Percentiles rank a stretch among this genome's conserved stretches.
Conservation (phyloP, 2,329 filamentous ascomycete genomes). For the Paramyrothecium roridum region DNA sequence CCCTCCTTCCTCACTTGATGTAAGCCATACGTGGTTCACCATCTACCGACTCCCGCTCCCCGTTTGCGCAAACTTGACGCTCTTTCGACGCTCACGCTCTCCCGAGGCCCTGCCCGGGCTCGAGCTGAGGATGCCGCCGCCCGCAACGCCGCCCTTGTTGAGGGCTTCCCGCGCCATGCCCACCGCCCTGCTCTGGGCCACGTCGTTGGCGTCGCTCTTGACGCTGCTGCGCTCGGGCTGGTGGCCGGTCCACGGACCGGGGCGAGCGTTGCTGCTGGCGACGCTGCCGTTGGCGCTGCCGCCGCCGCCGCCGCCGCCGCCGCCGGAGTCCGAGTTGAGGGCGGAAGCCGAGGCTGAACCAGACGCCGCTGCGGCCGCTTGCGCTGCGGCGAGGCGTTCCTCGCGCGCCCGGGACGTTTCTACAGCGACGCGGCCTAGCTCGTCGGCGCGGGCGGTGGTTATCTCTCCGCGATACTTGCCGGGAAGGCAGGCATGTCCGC, state of each 20-base stretch:
- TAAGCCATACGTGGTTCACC: background rate
- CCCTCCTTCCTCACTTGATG: too few relatives aligned
- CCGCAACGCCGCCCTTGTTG: conserved; percentile 24
- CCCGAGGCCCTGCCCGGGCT: conserved; percentile 41
- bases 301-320: background rate
- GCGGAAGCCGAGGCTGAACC: conserved; percentile 5
- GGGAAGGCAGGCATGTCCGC: conserved; percentile 60
- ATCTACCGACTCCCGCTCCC: conserved; percentile 15
- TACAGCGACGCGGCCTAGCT: conserved; percentile 44
- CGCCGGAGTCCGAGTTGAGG: background rate
- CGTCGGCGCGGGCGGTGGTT: conserved; percentile 43
- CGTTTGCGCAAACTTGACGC: conserved; percentile 58
- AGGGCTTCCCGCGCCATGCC: conserved; percentile 56
- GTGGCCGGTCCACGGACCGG: conserved; percentile 20
- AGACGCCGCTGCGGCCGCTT: conserved; percentile 3
- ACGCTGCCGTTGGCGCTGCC: background rate
- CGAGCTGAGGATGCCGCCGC: conserved; percentile 42
- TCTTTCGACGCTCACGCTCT: conserved; percentile 58
- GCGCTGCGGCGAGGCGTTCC: conserved; percentile 10
- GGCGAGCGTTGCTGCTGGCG: conserved; percentile 17
- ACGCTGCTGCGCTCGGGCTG: conserved; percentile 17
- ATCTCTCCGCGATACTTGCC: conserved; percentile 51
- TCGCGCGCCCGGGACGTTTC: conserved; percentile 30
- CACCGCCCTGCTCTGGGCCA: conserved; percentile 58
- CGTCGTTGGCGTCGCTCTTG: conserved; percentile 48